Conservation (phyloP, 495 filamentous ascomycete species). For the Penicillium flavigenum region DNA sequence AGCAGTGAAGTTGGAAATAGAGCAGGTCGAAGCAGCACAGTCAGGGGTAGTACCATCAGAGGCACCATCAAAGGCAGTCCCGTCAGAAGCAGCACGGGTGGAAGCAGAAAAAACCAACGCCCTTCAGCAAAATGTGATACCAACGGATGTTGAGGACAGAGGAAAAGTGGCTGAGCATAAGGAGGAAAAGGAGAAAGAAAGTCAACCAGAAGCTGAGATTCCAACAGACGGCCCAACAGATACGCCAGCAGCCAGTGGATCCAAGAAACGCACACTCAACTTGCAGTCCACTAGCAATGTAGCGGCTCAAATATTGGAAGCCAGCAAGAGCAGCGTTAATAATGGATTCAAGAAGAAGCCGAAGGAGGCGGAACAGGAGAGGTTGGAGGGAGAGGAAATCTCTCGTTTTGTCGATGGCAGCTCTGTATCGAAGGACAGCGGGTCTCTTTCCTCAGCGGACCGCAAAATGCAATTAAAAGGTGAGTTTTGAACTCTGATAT, state of each 20-base stretch:
- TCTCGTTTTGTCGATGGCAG: slow-evolving; percentile 13
- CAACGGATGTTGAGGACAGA: neutral
- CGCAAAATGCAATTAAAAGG: slow-evolving; percentile 15
- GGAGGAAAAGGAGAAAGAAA: neutral
- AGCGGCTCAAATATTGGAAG: neutral
- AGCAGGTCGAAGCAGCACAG: neutral
- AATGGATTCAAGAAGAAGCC: too few species aligned
- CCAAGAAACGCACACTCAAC: neutral
- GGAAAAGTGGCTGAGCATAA: neutral
- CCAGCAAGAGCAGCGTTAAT: neutral
- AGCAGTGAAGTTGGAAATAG: neutral
- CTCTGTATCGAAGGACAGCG: slow-evolving; percentile 13
- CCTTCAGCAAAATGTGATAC: neutral
- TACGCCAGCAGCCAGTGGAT: neutral
- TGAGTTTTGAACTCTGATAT: slow-evolving; percentile 15
- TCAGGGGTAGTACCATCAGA: neutral
- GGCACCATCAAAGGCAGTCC: neutral
- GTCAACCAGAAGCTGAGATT: neutral
- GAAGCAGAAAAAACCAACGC: neutral
- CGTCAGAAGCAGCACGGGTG: neutral
- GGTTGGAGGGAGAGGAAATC: neutral
- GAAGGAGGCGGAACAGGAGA: neutral
- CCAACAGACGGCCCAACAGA: neutral
- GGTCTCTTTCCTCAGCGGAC: slow-evolving; percentile 16
- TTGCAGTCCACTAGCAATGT: slow-evolving; percentile 1